A percentile compares a stretch with the other conserved stretches of the same genome.
Evolutionary conservation across 192 early-diverging fungal genomes (phyloP).

Genomic region (Coemansia sp.): DNA sequence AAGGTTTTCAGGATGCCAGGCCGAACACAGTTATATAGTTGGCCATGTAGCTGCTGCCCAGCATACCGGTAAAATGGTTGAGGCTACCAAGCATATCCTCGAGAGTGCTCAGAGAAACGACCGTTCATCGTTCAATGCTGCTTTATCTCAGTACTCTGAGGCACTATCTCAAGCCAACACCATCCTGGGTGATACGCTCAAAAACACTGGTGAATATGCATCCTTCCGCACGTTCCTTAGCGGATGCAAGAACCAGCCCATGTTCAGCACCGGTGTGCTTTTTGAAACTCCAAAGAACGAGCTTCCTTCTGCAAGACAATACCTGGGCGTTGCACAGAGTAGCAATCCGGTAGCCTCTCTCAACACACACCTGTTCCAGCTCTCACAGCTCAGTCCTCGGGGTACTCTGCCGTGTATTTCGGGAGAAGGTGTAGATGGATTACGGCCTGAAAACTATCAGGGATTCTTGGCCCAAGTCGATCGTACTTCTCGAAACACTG

Average conservation of each 20-base stretch:
- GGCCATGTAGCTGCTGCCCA: slow-evolving; percentile 88
- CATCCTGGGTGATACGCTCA: slow-evolving; percentile 81
- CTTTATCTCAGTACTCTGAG: slow-evolving; percentile 54
- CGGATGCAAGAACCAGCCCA: slow-evolving; percentile 83
- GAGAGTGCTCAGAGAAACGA: slow-evolving; percentile 49
- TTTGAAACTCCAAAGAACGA: slow-evolving; percentile 68
- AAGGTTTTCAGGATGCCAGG: slow-evolving; percentile 66
- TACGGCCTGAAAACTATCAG: slow-evolving; percentile 73
- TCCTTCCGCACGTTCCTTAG: slow-evolving; percentile 92
- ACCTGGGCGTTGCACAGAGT: slow-evolving; percentile 81
- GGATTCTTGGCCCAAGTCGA: slow-evolving; percentile 72
- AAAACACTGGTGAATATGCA: slow-evolving; percentile 65
- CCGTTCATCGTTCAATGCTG: slow-evolving; percentile 61
- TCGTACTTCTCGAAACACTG: slow-evolving; percentile 41
- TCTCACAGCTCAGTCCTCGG: slow-evolving; percentile 72
- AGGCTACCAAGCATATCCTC: slow-evolving; percentile 58
- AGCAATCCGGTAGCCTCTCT: slow-evolving; percentile 87
- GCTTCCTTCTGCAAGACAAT: slow-evolving; percentile 54
- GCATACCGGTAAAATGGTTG: slow-evolving; percentile 65
- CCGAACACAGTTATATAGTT: slow-evolving; percentile 80
- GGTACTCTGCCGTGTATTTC: slow-evolving; percentile 77
- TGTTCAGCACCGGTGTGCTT: slow-evolving; percentile 88
- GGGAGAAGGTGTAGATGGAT: slow-evolving; percentile 70
- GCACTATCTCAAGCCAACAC: slow-evolving; percentile 69
- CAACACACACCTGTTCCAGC: slow-evolving; percentile 79